phyloP scores from a whole-genome alignment of 495 filamentous ascomycete species.

The Penicillium lividum region DNA sequence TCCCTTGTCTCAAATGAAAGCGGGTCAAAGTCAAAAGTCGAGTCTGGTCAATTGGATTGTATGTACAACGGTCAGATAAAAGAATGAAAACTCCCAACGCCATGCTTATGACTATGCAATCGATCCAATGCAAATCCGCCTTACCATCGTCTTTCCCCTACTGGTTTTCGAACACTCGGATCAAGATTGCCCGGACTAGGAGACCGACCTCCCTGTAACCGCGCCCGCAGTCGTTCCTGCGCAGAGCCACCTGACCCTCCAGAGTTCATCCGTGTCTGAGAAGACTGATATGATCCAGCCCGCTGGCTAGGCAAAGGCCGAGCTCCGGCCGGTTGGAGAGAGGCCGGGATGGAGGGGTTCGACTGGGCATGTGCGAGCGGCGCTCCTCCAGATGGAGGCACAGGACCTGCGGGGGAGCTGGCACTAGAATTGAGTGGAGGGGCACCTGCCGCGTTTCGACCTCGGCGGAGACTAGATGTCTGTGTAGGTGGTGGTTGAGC shows the following conservation, averaged over 20 bases:
- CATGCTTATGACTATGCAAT: conserved; percentile 28
- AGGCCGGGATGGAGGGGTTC: conserved; percentile 15
- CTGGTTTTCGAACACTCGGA: conserved; percentile 40
- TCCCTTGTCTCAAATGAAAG: not conserved
- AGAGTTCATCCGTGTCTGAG: conserved; percentile 15
- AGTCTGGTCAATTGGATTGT: not conserved
- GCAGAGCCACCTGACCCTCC: conserved; percentile 53
- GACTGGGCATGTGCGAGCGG: conserved; percentile 18
- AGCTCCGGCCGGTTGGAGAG: conserved; percentile 43
- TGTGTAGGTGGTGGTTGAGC: conserved; percentile 47
- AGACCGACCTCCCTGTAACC: conserved; percentile 58
- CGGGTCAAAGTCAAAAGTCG: not conserved
- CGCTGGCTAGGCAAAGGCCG: conserved; percentile 70
- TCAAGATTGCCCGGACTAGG: conserved; percentile 38
- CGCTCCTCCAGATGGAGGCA: conserved; percentile 18
- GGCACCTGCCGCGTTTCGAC: conserved; percentile 27
- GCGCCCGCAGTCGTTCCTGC: conserved; percentile 67
- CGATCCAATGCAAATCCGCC: conserved; percentile 10
- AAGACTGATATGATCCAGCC: conserved; percentile 68
- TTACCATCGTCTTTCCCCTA: conserved; percentile 29
- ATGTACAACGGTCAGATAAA: not conserved
- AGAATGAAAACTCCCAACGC: conserved; percentile 23
- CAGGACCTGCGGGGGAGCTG: conserved; percentile 26
- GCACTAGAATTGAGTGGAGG: conserved; percentile 26
- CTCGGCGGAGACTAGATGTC: conserved; percentile 56